A percentile compares a stretch with the other conserved stretches of the same genome.
Evolutionary conservation across 805 yeast species (phyloP).

Genomic region (Starmerella bacillaris): DNA sequence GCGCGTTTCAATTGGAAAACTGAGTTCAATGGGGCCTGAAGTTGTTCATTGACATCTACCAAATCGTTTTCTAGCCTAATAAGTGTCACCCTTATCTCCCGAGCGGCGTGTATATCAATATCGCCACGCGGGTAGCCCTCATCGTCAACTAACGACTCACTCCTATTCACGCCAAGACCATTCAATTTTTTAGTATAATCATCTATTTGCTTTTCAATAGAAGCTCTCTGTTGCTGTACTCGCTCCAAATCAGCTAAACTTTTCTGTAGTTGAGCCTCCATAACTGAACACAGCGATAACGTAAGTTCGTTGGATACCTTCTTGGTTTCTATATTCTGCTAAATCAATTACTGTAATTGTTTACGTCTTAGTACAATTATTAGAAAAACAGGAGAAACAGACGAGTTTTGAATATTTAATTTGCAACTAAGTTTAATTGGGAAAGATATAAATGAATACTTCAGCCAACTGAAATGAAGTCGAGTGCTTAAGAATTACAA

Average conservation of each 20-base stretch:
- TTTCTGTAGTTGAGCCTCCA: slow-evolving; percentile 7
- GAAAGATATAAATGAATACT: too few relatives aligned
- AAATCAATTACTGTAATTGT: background rate
- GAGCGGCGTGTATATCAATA: slow-evolving; percentile 53
- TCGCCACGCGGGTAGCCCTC: slow-evolving; percentile 84
- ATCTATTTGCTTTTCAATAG: slow-evolving; percentile 28
- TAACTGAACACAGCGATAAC: slow-evolving; percentile 1
- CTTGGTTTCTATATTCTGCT: background rate
- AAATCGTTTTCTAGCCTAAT: slow-evolving; percentile 57
- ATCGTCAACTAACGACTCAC: slow-evolving; percentile 39
- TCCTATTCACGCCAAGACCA: slow-evolving; percentile 39
- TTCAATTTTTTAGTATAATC: slow-evolving; percentile 29
- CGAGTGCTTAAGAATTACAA: too few relatives aligned
- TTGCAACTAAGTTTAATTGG: too few relatives aligned
- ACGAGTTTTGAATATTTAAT: too few relatives aligned
- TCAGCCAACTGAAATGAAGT: too few relatives aligned
- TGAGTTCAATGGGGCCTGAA: background rate
- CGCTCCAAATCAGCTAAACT: slow-evolving; percentile 11
- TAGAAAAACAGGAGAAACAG: too few relatives aligned
- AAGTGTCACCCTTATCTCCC: slow-evolving; percentile 45
- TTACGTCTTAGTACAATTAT: too few relatives aligned
- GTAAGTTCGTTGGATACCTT: background rate
- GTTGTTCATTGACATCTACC: slow-evolving; percentile 28
- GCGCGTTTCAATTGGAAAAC: background rate
- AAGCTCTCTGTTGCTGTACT: slow-evolving; percentile 12